Evolutionary conservation across 768 basidiomycete genomes (phyloP), one percentile per base, ranked within the genome.

Genomic region (Terana coerulea): DNA sequence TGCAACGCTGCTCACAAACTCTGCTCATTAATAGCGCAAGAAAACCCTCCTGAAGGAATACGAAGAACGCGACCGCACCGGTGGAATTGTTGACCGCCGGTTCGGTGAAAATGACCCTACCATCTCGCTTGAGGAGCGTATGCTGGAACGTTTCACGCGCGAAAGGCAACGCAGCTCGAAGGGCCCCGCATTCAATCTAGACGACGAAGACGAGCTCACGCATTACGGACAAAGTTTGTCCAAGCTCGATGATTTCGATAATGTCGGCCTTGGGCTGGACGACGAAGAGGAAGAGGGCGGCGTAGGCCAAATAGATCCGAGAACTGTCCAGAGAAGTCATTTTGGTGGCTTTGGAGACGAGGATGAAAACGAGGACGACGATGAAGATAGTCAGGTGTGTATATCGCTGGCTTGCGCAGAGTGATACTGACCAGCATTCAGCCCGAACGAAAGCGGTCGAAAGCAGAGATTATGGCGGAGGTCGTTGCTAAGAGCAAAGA

Each of bases 401-500:
- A 57, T 24, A 52, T 22, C 4, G 21, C 25, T 3, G n/a, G 12
- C 7, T 35, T 28, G 28, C 49, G 46, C 39, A 51, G 43, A 17
- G 39, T 50, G 28, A 46, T 50, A 35, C 42, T 28, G 42, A 9
- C 30, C 7, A 17, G 31, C 19, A n/a, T n/a, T 53, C 61, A 94
- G 90, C 87, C 87, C 7, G 80, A 80, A 40, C 75, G 84, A 53
- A 97, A 95, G 69, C 95, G 91, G 70, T 82, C 86, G 3, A 97
- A 95, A 69, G 86, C 90, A 1, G 95, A 99, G 63, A 91, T 98
- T 54, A 98, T 99, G 97, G 82, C 89, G 0, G 97, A 99, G 66
- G 89, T 99, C 29, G 91, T 99, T 39, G 89, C 92, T 1, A 99
- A 98, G 70, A 95, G 92, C 70, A 99, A 99, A 69, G 83, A 85